Conservation (phyloP, 805 yeast species). For the Kodamaea laetipori region DNA sequence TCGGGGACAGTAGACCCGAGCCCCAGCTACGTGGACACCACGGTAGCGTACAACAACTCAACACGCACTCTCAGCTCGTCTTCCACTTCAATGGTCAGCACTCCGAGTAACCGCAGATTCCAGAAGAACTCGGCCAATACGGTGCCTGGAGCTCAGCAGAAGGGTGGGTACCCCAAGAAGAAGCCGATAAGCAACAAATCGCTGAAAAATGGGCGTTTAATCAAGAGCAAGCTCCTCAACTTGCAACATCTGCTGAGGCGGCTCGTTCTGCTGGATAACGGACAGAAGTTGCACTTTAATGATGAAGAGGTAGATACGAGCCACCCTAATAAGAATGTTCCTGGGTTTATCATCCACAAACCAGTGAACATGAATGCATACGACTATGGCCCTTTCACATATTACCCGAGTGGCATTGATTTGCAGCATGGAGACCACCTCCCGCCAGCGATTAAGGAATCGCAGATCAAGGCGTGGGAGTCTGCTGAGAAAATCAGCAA, state of each 20-base stretch:
- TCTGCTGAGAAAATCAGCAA: slow-evolving; percentile 42
- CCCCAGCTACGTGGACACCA: slow-evolving; percentile 6
- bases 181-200: slow-evolving; percentile 14
- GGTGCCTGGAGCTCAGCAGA: slow-evolving; percentile 3
- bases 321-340: slow-evolving; percentile 20
- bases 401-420: slow-evolving; percentile 21
- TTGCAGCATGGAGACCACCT: slow-evolving; percentile 20
- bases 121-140: slow-evolving; percentile 20
- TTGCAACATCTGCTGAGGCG: slow-evolving; percentile 41
- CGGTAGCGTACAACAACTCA: slow-evolving; percentile 15
- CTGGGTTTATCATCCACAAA: slow-evolving; percentile 33
- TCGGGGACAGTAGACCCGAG: slow-evolving; percentile 6
- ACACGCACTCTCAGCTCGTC: slow-evolving; percentile 40
- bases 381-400: slow-evolving; percentile 41
- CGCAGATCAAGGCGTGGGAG: slow-evolving; percentile 49
- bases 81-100: slow-evolving; percentile 32
- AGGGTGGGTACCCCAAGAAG: slow-evolving; percentile 12
- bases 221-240: slow-evolving; percentile 41
- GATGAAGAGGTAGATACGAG: slow-evolving; percentile 15
- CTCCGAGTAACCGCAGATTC: slow-evolving; percentile 43
- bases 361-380: slow-evolving; percentile 35
- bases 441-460: slow-evolving; percentile 41
- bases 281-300: neutral
- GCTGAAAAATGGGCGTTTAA: slow-evolving; percentile 30
- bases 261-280: slow-evolving; percentile 1